Evolutionary conservation across 805 yeast species (phyloP).

Genomic region (Lipomyces orientalis): DNA sequence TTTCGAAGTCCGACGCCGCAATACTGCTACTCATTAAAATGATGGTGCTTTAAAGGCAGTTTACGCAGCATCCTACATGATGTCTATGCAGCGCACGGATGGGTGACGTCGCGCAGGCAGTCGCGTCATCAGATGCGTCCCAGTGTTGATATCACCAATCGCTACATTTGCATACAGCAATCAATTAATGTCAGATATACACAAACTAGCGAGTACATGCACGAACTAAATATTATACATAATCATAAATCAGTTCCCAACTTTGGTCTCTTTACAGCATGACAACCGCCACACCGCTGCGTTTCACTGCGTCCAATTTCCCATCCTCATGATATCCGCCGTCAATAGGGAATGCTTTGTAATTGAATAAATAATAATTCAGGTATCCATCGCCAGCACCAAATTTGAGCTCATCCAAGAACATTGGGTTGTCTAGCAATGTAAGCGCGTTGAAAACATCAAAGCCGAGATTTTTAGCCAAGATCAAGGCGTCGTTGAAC

Average conservation of each 20-base stretch:
- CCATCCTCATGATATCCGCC: slow-evolving; percentile 77
- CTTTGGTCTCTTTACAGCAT: slow-evolving; percentile 54
- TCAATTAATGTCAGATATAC: neutral
- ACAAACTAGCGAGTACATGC: neutral
- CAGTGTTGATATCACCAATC: neutral
- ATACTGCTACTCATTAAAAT: neutral
- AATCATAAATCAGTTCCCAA: neutral
- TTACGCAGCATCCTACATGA: neutral
- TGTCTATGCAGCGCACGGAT: too few species aligned
- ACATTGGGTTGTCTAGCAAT: slow-evolving; percentile 84
- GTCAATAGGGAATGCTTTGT: slow-evolving; percentile 74
- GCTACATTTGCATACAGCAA: neutral
- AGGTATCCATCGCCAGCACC: slow-evolving; percentile 93
- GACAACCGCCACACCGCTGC: slow-evolving; percentile 90
- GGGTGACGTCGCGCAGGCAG: neutral
- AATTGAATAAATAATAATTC: slow-evolving; percentile 91
- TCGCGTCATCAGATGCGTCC: neutral
- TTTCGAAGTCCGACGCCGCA: neutral
- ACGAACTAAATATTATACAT: neutral
- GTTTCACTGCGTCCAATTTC: slow-evolving; percentile 56
- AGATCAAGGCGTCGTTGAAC: slow-evolving; percentile 74
- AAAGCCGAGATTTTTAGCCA: slow-evolving; percentile 68
- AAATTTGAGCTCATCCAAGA: slow-evolving; percentile 81
- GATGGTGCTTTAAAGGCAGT: neutral
- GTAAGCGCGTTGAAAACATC: slow-evolving; percentile 96